Base-by-base conservation (phyloP, 805 yeast genomes). In the Nakazawaea ernobii region DNA sequence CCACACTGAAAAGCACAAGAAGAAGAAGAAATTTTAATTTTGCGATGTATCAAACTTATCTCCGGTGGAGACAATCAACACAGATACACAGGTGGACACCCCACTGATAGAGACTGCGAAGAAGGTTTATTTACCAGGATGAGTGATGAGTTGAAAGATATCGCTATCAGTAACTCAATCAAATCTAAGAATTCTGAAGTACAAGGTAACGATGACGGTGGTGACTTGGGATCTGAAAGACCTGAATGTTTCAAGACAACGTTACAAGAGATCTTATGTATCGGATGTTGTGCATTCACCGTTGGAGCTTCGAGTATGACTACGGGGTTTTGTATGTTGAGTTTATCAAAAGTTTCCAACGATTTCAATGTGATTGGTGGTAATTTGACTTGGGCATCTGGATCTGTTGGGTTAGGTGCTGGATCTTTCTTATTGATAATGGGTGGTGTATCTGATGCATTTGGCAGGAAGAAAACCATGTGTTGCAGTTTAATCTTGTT, bases 371-470 rank as follows among this genome's bases (percentile, higher is more conserved):
- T 69, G 11, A 43, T 54, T 10, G 77, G 75, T 37, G 75, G 76
- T 35, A 49, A 58, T 29, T 52, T 74, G 17, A 67, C 75, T 2
- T 74, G 79, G 79, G 59, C 68, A 14, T 62, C 67, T 8, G 61
- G 71, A 8, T 58, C 73, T 14, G 66, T 71, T 20, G 60, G 61
- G 42, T 59, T 74, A 11, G 74, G 75, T 4, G 66, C 66, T 43
- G 79, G 77, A 7, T 60, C 75, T 2, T 63, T 69, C 38, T 57
- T 74, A 28, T 56, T 74, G 15, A 45, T 74, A 8, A 65, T 71
- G 64, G 77, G 79, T 8, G 72, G 71, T 26, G 51, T 74, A n/a
- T 73, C 78, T 1, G 79, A 74, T 57, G 65, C 68, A 0, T 57
- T 74, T 53, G 78, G 78, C n/a, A 60, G 79, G 29, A 71, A 65